phyloP scores from a whole-genome alignment of 352 stramenopile species.

The Globisporangium okanoganense region DNA sequence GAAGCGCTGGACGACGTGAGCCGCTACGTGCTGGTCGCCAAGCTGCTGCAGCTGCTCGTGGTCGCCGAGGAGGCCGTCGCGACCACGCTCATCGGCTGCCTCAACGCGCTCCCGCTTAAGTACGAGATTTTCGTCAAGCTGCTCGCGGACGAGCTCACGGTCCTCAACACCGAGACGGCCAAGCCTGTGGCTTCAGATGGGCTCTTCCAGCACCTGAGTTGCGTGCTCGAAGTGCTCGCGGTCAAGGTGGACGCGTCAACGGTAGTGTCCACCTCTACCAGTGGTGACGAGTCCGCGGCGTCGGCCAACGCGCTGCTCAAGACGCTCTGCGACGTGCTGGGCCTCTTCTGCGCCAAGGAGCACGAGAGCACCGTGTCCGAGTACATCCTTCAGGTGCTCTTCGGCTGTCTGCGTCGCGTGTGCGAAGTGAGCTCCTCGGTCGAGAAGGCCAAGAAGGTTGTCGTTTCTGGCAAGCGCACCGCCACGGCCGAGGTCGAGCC shows the following conservation, averaged over 20 bases:
- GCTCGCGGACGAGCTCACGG: conserved; percentile 38
- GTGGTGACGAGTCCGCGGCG: conserved; percentile 16
- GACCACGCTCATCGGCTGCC: conserved; percentile 44
- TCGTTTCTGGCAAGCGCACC: conserved; percentile 1
- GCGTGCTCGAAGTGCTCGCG: conserved; percentile 71
- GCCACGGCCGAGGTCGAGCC: conserved; percentile 32
- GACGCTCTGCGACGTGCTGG: conserved; percentile 52
- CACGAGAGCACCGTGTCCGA: conserved; percentile 60
- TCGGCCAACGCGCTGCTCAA: conserved; percentile 40
- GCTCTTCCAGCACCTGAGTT: conserved; percentile 53
- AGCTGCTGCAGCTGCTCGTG: conserved; percentile 57
- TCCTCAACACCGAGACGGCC: not conserved
- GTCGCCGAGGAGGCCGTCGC: conserved; percentile 54
- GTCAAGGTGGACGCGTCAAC: conserved; percentile 53
- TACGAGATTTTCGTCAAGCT: conserved; percentile 53
- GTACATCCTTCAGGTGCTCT: conserved; percentile 81
- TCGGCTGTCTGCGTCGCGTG: conserved; percentile 66
- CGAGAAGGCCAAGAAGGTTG: not conserved
- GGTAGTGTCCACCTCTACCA: conserved; percentile 3
- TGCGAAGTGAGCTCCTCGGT: conserved; percentile 39
- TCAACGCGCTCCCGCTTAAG: conserved; percentile 50
- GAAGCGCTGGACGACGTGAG: conserved; percentile 41
- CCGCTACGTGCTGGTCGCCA: conserved; percentile 43
- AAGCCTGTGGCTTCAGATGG: conserved; percentile 17
- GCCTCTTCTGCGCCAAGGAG: conserved; percentile 48